These are phyloP conservation scores for Glycine soja DNA, from an alignment of 306 rosid species.

Conservation along the genomic window DNA sequence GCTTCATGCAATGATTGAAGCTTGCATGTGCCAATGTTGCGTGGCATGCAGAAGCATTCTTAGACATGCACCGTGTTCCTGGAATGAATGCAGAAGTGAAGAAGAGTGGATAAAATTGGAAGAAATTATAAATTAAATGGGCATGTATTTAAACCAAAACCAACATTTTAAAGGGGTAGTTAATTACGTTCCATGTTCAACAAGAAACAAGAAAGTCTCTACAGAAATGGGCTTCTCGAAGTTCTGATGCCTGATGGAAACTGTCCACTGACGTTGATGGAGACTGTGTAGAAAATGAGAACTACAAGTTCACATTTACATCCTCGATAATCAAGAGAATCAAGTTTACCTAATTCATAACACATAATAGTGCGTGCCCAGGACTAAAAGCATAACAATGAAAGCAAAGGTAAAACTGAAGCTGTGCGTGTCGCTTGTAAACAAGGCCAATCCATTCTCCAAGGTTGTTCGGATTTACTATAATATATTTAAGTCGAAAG, in stretches of 20 bases:
- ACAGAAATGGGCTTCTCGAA: neutral
- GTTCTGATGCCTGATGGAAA: conserved; percentile 10
- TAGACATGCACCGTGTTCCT: too few relatives aligned
- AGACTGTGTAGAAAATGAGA: neutral
- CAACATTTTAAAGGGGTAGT: neutral
- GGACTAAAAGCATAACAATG: neutral
- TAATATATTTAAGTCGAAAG: neutral
- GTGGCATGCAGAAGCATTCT: too few relatives aligned
- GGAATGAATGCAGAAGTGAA: too few relatives aligned
- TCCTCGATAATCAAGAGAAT: neutral
- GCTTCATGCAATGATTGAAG: too few relatives aligned
- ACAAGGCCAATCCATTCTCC: neutral
- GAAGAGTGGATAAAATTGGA: too few relatives aligned
- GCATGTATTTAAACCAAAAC: neutral
- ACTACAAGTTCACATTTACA: neutral
- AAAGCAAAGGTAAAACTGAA: conserved; percentile 16
- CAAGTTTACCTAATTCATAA: neutral
- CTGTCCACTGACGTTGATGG: conserved; percentile 8
- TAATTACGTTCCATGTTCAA: neutral
- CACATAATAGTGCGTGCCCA: neutral
- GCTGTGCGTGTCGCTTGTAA: conserved; percentile 23
- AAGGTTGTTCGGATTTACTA: conserved; percentile 26
- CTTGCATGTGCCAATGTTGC: too few relatives aligned
- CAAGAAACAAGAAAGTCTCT: neutral
- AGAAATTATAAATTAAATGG: too few relatives aligned